Conservation (phyloP, 2,329 filamentous ascomycete genomes). For the Diaporthe eres region DNA sequence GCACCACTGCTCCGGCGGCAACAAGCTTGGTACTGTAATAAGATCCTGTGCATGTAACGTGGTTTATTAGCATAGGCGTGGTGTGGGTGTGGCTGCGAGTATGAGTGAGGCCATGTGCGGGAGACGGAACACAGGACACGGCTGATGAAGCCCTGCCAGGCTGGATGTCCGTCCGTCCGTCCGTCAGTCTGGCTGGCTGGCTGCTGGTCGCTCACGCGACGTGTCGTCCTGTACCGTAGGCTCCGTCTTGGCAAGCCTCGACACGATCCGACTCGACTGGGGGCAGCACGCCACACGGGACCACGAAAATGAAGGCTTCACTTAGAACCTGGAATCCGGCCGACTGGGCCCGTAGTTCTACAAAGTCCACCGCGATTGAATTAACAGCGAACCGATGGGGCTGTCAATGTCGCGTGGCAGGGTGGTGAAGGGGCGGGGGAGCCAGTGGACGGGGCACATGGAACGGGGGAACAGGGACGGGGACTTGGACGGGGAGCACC, state of each 20-base stretch:
- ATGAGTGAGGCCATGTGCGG: not conserved
- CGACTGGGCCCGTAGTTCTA: not conserved
- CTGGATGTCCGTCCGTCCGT: not conserved
- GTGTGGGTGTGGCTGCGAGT: constrained; percentile 5
- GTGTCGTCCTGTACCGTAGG: not conserved
- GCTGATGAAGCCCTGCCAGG: constrained; percentile 14
- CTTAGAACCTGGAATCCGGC: not conserved
- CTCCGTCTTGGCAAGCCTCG: constrained; percentile 29
- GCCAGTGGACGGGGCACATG: not conserved
- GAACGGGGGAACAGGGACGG: not conserved
- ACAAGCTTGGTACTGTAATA: constrained; percentile 28
- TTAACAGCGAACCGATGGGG: not conserved
- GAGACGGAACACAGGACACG: not conserved
- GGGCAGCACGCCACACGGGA: constrained; percentile 3
- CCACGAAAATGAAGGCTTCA: not conserved
- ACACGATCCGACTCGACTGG: constrained; percentile 6
- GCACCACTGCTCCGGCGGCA: constrained; percentile 25
- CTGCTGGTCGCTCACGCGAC: constrained; percentile 3
- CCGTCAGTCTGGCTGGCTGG: not conserved
- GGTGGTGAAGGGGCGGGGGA: not conserved
- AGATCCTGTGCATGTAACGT: constrained; percentile 20
- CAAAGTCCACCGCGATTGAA: not conserved
- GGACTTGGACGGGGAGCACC: not conserved
- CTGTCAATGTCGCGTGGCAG: constrained; percentile 20
- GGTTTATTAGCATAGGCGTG: not conserved